Base-by-base conservation (phyloP, 2,329 filamentous ascomycete genomes). In the Pseudocercospora fuligena region DNA sequence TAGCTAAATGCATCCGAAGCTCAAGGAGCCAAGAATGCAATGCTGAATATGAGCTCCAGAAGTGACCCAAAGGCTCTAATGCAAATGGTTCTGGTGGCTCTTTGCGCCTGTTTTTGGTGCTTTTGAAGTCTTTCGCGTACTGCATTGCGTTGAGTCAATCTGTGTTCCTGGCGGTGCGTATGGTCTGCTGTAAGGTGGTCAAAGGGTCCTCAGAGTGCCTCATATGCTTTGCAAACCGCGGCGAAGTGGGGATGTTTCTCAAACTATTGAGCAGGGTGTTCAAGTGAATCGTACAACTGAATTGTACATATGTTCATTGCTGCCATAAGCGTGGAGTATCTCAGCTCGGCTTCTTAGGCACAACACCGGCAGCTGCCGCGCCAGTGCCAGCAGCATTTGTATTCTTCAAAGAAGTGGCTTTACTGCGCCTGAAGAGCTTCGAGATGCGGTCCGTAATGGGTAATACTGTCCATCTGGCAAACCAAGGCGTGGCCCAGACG, bases 401-500 rank as follows among this genome's bases (percentile, higher is more conserved):
- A 27, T 66, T 56, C 29, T 60, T 68, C 7, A n/a, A 19, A 8
- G 29, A 2, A 2, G 46, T 14, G 33, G 53, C 67, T 61, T 72
- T 72, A 63, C 72, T 75, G 56, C 64, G 64, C 60, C 74, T 73
- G 63, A 86, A 81, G 9, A 83, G 16, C 40, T 75, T 76, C 67
- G 74, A 77, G 2, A 83, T 70, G 29, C 76, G 71, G 54, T 76
- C 81, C 31, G 79, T 79, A 31, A 85, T 63, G 1, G 85, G 85
- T 40, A 82, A 75, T 12, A 91, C 79, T 46, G 92, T 81, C 23
- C 87, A 81, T 51, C 89, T 86, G 1, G 94, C 94, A 83, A 98
- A 96, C 91, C 92, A 96, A 3, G 95, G 95, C 56, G 95, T 97
- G 14, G 87, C 90, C 92, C 92, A 97, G 3, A 96, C 86, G 80